These are phyloP conservation scores for Petunia hybrid DNA, from an alignment of 305 asterid genomes.

Conservation along the genomic window DNA sequence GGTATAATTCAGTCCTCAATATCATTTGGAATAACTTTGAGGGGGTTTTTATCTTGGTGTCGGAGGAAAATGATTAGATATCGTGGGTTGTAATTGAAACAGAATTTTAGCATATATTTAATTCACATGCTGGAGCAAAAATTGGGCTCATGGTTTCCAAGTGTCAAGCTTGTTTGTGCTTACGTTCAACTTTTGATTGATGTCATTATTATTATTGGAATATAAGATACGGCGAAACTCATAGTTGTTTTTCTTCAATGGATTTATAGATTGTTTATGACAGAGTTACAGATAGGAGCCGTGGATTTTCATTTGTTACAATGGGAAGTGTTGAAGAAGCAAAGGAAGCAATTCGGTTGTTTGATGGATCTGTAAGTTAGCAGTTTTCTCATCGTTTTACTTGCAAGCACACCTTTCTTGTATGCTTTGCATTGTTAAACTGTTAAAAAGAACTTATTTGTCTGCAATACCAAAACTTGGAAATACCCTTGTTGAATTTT, in stretches of 20 bases:
- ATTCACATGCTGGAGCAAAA: not conserved
- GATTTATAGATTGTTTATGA: constrained; percentile 69
- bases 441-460: not conserved
- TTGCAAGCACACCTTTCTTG: not conserved
- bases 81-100: not conserved
- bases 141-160: constrained; percentile 18
- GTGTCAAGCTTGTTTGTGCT: not conserved
- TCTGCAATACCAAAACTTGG: not conserved
- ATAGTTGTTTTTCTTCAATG: constrained; percentile 19
- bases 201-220: constrained; percentile 25
- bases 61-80: not conserved
- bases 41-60: not conserved
- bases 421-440: not conserved
- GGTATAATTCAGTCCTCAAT: not conserved
- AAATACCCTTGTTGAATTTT: not conserved
- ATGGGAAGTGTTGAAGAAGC: constrained; percentile 88
- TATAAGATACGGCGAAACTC: not conserved
- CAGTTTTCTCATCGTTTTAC: constrained; percentile 4
- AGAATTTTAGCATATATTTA: not conserved
- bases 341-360: constrained; percentile 76
- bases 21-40: not conserved
- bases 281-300: constrained; percentile 87
- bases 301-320: constrained; percentile 91
- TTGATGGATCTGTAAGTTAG: constrained; percentile 83
- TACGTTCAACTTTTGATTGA: constrained; percentile 1